Percentiles rank a stretch among this genome's conserved stretches.
phyloP scores from a whole-genome alignment of 306 rosid species.

The Vicia sativa region DNA sequence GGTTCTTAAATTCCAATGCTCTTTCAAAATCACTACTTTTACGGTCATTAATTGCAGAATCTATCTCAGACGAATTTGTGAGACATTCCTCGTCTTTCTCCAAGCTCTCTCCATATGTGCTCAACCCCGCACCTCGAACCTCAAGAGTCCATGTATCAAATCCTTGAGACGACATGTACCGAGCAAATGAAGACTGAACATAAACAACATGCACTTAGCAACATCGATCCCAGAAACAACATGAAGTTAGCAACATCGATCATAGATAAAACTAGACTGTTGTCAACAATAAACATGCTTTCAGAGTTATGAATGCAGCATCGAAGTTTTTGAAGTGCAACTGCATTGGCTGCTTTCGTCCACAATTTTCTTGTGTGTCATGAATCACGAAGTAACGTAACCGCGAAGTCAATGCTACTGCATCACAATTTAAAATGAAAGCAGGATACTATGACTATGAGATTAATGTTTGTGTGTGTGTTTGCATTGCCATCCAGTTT shows the following conservation, averaged over 20 bases:
- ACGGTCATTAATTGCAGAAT: constrained; percentile 36
- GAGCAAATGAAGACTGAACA: constrained; percentile 80
- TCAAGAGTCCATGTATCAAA: constrained; percentile 95
- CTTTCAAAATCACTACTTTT: constrained; percentile 25
- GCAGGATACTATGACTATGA: background rate
- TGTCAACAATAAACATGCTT: background rate
- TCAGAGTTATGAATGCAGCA: background rate
- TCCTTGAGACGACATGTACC: constrained; percentile 79
- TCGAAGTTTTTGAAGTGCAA: background rate
- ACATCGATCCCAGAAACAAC: constrained; percentile 28
- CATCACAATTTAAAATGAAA: background rate
- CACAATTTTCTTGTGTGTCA: background rate
- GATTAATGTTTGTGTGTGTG: background rate
- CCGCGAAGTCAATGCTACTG: background rate
- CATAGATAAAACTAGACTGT: background rate
- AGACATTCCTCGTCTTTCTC: constrained; percentile 36
- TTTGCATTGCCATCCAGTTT: background rate
- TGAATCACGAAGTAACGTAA: background rate
- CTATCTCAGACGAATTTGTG: constrained; percentile 16
- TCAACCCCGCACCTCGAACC: constrained; percentile 86
- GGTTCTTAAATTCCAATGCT: constrained; percentile 16
- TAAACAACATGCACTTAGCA: constrained; percentile 36
- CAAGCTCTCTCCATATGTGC: constrained; percentile 47
- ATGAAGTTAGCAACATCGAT: constrained; percentile 24
- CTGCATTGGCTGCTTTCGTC: background rate